Conservation (phyloP, 1,139 yeast genomes). For the Nadsonia starkeyi-henricii region DNA sequence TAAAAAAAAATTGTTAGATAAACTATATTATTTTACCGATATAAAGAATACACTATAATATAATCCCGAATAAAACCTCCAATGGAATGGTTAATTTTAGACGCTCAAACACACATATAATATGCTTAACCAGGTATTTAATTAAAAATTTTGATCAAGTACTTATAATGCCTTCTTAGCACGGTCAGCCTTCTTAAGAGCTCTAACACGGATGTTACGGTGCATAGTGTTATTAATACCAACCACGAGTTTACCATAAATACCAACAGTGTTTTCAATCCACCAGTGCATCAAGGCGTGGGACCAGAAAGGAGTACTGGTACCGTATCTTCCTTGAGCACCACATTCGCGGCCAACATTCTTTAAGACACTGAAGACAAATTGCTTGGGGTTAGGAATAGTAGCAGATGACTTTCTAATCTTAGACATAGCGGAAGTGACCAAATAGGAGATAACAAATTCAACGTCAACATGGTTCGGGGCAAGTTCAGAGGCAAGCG, state of each 20-base stretch:
- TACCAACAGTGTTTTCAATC: constrained; percentile 69
- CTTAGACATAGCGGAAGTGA: constrained; percentile 93
- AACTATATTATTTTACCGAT: no score
- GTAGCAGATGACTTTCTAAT: constrained; percentile 57
- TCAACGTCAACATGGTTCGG: constrained; percentile 68
- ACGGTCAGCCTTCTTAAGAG: constrained; percentile 58
- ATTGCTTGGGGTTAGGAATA: constrained; percentile 71
- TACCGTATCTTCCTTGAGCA: constrained; percentile 80
- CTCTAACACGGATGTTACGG: constrained; percentile 63
- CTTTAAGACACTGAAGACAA: constrained; percentile 56
- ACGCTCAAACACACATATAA: no score
- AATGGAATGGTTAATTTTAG: no score
- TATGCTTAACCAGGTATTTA: no score
- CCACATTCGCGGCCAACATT: constrained; percentile 78
- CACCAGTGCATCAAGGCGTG: constrained; percentile 89
- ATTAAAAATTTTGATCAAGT: not conserved
- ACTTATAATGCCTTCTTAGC: constrained; percentile 15
- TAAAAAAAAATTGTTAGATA: no score
- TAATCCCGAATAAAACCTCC: no score
- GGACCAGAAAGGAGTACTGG: constrained; percentile 84
- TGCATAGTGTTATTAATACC: constrained; percentile 63
- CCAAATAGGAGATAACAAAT: constrained; percentile 76
- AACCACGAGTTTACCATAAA: constrained; percentile 58
- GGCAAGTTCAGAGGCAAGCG: constrained; percentile 76
- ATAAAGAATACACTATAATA: no score